Evolutionary conservation across 2,329 filamentous ascomycete genomes (phyloP).

Genomic region (Botrytis sinoallii): DNA sequence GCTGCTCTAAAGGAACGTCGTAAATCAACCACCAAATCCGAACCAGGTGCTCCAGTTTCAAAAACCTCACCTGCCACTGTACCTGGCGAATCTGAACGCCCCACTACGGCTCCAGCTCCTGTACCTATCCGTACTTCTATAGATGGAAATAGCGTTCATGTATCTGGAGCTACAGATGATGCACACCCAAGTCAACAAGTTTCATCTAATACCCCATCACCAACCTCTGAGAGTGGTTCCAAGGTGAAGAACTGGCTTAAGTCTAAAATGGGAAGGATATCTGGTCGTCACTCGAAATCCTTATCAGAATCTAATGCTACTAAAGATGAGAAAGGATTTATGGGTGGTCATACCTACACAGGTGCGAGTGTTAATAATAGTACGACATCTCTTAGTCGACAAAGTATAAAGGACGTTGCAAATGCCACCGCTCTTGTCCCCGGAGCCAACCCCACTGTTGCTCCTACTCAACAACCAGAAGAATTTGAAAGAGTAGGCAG

Average conservation of each 20-base stretch:
- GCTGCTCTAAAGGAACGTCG: slow-evolving; percentile 51
- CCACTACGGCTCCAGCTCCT: slow-evolving; percentile 13
- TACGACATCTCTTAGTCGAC: slow-evolving; percentile 31
- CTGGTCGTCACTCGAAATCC: slow-evolving; percentile 36
- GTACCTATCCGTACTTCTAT: slow-evolving; percentile 31
- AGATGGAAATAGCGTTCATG: slow-evolving; percentile 29
- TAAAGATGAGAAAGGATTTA: slow-evolving; percentile 42
- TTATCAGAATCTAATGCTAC: slow-evolving; percentile 10
- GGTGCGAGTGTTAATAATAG: slow-evolving; percentile 46
- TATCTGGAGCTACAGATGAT: slow-evolving; percentile 27
- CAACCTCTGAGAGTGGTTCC: slow-evolving; percentile 23
- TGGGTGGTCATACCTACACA: slow-evolving; percentile 50
- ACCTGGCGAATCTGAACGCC: slow-evolving; percentile 11
- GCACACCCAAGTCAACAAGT: slow-evolving; percentile 26
- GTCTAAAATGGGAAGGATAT: slow-evolving; percentile 44
- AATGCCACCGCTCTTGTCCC: slow-evolving; percentile 7
- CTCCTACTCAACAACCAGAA: background rate
- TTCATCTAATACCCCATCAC: slow-evolving; percentile 26
- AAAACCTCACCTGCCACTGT: background rate
- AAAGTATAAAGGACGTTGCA: slow-evolving; percentile 1
- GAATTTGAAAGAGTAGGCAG: background rate
- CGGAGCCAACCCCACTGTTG: background rate
- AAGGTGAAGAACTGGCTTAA: slow-evolving; percentile 52
- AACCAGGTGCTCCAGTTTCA: background rate
- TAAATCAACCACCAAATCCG: slow-evolving; percentile 38